These are phyloP conservation scores for Penicillium cataractarum DNA, from an alignment of 495 filamentous ascomycete genomes.

Conservation along the genomic window DNA sequence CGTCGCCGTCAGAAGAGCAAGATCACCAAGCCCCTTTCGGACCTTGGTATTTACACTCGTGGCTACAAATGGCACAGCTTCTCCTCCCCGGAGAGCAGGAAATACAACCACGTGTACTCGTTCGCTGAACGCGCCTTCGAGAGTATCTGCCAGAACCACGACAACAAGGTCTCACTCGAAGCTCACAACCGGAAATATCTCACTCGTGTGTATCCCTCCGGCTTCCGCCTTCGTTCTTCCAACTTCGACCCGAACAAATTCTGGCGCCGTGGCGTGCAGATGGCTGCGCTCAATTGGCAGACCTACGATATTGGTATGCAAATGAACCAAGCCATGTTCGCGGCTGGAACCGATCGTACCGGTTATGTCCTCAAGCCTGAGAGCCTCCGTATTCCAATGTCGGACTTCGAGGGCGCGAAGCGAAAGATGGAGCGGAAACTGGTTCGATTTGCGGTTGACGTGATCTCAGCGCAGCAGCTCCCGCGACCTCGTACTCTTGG, in stretches of 20 bases:
- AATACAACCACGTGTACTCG: conserved; percentile 91
- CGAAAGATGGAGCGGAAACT: conserved; percentile 65
- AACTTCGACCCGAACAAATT: conserved; percentile 92
- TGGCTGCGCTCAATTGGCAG: conserved; percentile 98
- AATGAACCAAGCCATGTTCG: conserved; percentile 97
- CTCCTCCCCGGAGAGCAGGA: conserved; percentile 72
- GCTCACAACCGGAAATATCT: conserved; percentile 89
- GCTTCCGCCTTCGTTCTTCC: conserved; percentile 74
- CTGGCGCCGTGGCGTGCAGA: conserved; percentile 95
- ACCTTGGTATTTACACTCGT: conserved; percentile 84
- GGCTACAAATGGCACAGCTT: conserved; percentile 86
- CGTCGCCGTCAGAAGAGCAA: conserved; percentile 70
- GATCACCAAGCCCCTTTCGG: conserved; percentile 79
- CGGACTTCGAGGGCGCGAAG: conserved; percentile 43
- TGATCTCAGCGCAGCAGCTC: conserved; percentile 93
- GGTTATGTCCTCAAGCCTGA: conserved; percentile 94
- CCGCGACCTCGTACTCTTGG: conserved; percentile 75
- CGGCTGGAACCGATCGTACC: conserved; percentile 81
- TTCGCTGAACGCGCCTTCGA: conserved; percentile 86
- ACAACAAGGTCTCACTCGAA: conserved; percentile 73
- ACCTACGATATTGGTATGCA: conserved; percentile 95
- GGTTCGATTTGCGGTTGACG: conserved; percentile 80
- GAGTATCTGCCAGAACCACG: conserved; percentile 69
- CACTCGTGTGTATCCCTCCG: conserved; percentile 91
- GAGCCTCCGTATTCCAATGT: conserved; percentile 67